Conservation (phyloP, 352 stramenopile species). For the Phytophthora boehmeriae region DNA sequence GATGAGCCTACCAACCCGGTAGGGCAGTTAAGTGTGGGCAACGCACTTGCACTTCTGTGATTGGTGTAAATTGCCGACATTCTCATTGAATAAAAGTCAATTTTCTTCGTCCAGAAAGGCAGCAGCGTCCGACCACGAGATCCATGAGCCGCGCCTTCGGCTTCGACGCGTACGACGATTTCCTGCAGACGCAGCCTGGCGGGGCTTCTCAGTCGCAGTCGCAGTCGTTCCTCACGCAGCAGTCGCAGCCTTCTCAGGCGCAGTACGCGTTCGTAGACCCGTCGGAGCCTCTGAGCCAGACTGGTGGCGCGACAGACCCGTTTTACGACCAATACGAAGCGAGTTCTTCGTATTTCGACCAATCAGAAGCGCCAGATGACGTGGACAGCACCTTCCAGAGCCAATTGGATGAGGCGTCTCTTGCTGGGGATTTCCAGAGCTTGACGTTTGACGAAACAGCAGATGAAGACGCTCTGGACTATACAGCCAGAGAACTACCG, state of each 20-base stretch:
- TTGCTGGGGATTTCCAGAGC: slow-evolving; percentile 58
- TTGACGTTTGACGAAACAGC: slow-evolving; percentile 74
- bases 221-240: slow-evolving; percentile 28
- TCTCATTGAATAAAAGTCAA: not conserved
- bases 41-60: no score
- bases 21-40: no score
- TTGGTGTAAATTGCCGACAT: no score
- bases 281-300: slow-evolving; percentile 33
- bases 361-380: slow-evolving; percentile 24
- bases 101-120: not conserved
- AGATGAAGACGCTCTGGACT: slow-evolving; percentile 77
- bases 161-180: slow-evolving; percentile 60
- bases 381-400: slow-evolving; percentile 39
- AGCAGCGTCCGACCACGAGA: not conserved
- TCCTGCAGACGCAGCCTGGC: slow-evolving; percentile 61
- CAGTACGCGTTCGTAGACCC: slow-evolving; percentile 79
- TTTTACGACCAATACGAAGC: slow-evolving; percentile 76
- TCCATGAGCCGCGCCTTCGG: slow-evolving; percentile 50
- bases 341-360: slow-evolving; percentile 36
- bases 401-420: slow-evolving; percentile 43
- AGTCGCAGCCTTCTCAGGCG: slow-evolving; percentile 22
- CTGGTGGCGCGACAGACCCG: slow-evolving; percentile 36
- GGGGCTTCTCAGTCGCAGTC: slow-evolving; percentile 53
- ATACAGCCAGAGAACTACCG: slow-evolving; percentile 80
- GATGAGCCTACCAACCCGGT: no score